Base-by-base conservation (phyloP, 345 rosid genomes). In the Gossypium turneri region DNA sequence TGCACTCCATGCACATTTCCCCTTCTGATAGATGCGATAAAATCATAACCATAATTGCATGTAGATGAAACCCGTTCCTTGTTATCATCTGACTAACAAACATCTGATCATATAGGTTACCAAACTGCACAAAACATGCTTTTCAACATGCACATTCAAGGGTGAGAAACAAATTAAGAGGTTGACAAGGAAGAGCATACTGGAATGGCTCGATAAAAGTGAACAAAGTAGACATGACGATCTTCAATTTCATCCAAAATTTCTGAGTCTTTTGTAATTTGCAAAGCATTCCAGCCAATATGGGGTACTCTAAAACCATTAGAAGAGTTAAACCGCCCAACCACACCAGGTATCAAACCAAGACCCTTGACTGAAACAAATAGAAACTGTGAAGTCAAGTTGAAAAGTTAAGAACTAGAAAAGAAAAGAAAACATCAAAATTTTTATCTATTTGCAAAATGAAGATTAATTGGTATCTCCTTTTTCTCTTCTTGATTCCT, bases 271-370 rank as follows among this genome's bases (percentile, higher is more conserved):
- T 91, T 84, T 13, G 82, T 68, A 77, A 91, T 79, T 82, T 90
- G 90, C 91, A 95, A 87, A 50, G 97, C 93, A 83, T 95, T 90
- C 99, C 99, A 93, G n/a, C 98, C 99, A 79, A 91, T 95, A 76
- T 95, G 99, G 22, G 97, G 97, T 24, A 93, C 93, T 83, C 79
- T 84, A 69, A 91, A 83, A 72, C 93, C 98, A 81, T 73, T 75
- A 13, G 91, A 89, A 62, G 93, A 80, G 87, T 91, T 90, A 83
- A 91, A 95, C 48, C 93, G 93, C 78, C 90, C 92, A 81, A 93
- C 93, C 44, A 84, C 84, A 53, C 98, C 97, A 58, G 99, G 99
- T 75, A 93, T 88, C 87, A 93, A 70, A 74, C 99, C 97, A 47
- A 95, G 98, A 83, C 99, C 99, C 71, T 81, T 70, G 75, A 91